phyloP scores from a whole-genome alignment of 176 grass and related monocot species.

The Chrysopogon serrulatus region DNA sequence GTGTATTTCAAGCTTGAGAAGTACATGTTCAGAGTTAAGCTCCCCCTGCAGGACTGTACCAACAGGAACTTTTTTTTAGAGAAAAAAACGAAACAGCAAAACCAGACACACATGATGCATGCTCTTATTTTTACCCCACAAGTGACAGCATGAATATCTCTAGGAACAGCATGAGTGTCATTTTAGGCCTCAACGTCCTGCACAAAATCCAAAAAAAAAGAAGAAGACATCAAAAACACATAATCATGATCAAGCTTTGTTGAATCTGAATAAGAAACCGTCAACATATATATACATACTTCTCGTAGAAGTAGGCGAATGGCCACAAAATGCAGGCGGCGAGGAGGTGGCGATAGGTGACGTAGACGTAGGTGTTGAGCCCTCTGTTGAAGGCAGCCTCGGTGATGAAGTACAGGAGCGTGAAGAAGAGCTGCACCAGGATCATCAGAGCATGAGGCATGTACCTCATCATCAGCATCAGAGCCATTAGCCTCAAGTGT shows the following conservation, averaged over 20 bases:
- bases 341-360: conserved; percentile 69
- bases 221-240: background rate
- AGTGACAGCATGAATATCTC: conserved; percentile 73
- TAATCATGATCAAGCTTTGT: background rate
- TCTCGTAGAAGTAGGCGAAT: conserved; percentile 75
- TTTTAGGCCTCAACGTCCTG: conserved; percentile 68
- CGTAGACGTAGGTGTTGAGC: conserved; percentile 64
- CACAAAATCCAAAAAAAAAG: background rate
- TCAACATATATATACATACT: too few relatives aligned
- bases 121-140: conserved; percentile 51
- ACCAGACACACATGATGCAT: background rate
- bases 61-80: too few relatives aligned
- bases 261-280: too few relatives aligned
- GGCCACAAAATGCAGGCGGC: conserved; percentile 49
- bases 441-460: conserved; percentile 71
- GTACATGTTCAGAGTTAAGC: conserved; percentile 91
- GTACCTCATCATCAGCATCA: conserved; percentile 20
- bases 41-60: conserved; percentile 86
- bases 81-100: background rate
- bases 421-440: conserved; percentile 65
- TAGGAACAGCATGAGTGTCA: conserved; percentile 71
- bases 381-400: conserved; percentile 65
- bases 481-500: too few relatives aligned
- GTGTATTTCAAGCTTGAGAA: conserved; percentile 83
- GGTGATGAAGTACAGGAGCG: conserved; percentile 80